phyloP scores from a whole-genome alignment of 305 asterid genomes.

The Fraxinus platypoda region DNA sequence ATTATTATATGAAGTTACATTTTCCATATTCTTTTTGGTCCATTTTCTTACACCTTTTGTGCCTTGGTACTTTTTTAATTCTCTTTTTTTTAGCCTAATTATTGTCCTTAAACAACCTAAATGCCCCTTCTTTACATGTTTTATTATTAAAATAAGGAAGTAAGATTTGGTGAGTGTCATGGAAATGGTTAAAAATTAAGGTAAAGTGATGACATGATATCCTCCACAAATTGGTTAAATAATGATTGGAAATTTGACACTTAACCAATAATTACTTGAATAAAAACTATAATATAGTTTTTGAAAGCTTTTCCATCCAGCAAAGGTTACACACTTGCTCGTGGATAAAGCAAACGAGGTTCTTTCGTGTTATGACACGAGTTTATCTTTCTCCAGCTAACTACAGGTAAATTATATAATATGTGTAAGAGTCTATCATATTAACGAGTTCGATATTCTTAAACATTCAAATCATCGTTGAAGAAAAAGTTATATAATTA shows the following conservation, averaged over 20 bases:
- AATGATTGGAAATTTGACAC: not conserved
- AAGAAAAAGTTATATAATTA: not conserved
- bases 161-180: constrained; percentile 24
- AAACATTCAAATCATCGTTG: not conserved
- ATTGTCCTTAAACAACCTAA: constrained; percentile 51
- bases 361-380: not conserved
- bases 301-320: not conserved
- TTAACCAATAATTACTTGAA: not conserved
- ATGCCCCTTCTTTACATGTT: constrained; percentile 29
- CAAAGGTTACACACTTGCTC: not conserved
- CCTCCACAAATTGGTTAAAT: not conserved
- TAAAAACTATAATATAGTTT: not conserved
- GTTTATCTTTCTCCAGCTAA: not conserved
- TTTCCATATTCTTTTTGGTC: constrained; percentile 28
- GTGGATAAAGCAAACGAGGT: not conserved
- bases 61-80: constrained; percentile 29
- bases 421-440: not conserved
- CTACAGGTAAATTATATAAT: not conserved
- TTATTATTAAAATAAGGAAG: constrained; percentile 19
- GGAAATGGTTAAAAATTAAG: not conserved
- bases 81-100: constrained; percentile 32
- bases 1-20: constrained; percentile 42
- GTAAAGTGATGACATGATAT: not conserved
- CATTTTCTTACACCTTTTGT: constrained; percentile 20
- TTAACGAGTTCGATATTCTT: not conserved